Percentiles rank a stretch among this genome's conserved stretches.
These are phyloP conservation scores for Yarrowia sp. DNA, from an alignment of 805 yeast species.

Conservation along the genomic window DNA sequence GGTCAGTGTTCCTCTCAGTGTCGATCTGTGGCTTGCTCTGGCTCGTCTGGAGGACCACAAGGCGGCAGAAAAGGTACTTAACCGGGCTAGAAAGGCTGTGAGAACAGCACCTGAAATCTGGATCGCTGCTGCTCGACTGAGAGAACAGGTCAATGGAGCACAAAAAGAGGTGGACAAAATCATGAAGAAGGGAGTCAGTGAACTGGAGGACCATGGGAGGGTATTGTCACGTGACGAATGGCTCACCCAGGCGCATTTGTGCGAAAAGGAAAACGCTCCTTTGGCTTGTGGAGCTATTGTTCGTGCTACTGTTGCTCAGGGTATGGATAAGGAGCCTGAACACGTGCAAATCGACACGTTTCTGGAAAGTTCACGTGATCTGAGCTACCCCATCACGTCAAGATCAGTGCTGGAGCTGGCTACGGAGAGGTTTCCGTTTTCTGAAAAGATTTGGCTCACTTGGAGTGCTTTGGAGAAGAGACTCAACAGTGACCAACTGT, in stretches of 20 bases:
- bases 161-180: constrained; percentile 54
- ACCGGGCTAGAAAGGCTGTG: constrained; percentile 64
- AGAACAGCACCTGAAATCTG: constrained; percentile 63
- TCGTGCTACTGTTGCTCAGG: constrained; percentile 51
- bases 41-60: constrained; percentile 55
- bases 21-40: constrained; percentile 69
- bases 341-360: constrained; percentile 13
- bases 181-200: constrained; percentile 58
- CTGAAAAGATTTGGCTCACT: constrained; percentile 45
- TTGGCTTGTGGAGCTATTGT: constrained; percentile 64
- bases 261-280: constrained; percentile 58
- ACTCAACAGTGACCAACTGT: constrained; percentile 50
- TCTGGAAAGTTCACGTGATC: neutral
- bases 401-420: constrained; percentile 58
- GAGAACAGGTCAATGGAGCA: constrained; percentile 60
- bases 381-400: constrained; percentile 50
- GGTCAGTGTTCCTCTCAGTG: constrained; percentile 68
- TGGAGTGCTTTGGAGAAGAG: constrained; percentile 47
- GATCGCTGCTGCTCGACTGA: constrained; percentile 73
- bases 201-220: constrained; percentile 52
- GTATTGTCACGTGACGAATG: constrained; percentile 55
- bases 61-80: constrained; percentile 63
- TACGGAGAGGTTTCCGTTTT: constrained; percentile 57
- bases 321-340: constrained; percentile 40
- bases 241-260: constrained; percentile 61